Conservation (phyloP, 164 flowering plant genomes). For the Macadamia tetraphylla region DNA sequence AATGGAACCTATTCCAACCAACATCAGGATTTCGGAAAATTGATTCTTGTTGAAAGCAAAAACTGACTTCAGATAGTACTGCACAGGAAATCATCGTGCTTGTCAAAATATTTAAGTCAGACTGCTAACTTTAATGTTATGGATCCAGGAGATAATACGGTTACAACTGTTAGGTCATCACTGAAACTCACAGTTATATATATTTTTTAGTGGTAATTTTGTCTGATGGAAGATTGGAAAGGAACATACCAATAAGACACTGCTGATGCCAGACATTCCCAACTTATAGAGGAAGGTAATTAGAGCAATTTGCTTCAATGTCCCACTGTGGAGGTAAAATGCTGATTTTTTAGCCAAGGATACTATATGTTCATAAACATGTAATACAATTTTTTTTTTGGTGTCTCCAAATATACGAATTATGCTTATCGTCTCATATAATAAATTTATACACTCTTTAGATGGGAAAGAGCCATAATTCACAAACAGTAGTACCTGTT, state of each 20-base stretch:
- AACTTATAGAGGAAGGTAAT: slow-evolving; percentile 80
- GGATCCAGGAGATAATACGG: background rate
- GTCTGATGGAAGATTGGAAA: background rate
- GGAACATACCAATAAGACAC: slow-evolving; percentile 55
- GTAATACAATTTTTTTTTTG: too few relatives aligned
- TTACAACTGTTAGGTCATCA: background rate
- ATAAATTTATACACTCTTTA: too few relatives aligned
- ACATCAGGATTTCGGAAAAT: slow-evolving; percentile 67
- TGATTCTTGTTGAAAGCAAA: slow-evolving; percentile 82
- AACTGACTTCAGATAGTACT: slow-evolving; percentile 84
- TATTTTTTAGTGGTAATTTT: too few relatives aligned
- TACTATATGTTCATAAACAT: too few relatives aligned
- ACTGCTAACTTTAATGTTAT: background rate
- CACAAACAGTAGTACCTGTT: slow-evolving; percentile 19
- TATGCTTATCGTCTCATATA: too few relatives aligned
- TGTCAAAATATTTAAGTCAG: background rate
- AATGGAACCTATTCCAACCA: slow-evolving; percentile 86
- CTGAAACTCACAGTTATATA: too few relatives aligned
- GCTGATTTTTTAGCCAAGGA: background rate
- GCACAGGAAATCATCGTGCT: slow-evolving; percentile 19
- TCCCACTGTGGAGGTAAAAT: slow-evolving; percentile 38
- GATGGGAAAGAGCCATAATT: background rate
- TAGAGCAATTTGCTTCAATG: slow-evolving; percentile 53
- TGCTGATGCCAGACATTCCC: slow-evolving; percentile 89
- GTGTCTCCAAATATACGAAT: too few relatives aligned